Evolutionary conservation across 768 basidiomycete species (phyloP).

Genomic region (Trametes punicea): DNA sequence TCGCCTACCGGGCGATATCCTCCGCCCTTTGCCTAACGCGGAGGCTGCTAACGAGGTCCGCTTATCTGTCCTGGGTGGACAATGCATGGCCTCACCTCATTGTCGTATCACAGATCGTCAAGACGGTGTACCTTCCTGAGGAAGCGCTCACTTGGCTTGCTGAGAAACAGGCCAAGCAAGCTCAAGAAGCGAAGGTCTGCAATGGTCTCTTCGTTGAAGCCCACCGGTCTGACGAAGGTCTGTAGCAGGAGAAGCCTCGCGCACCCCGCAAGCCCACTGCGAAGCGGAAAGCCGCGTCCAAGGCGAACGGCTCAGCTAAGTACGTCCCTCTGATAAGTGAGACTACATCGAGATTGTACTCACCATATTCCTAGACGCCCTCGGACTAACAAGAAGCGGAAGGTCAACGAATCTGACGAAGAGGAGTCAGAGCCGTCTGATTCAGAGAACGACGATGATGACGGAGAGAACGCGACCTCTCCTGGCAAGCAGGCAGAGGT

Average conservation of each 20-base stretch:
- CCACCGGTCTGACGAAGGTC: constrained; percentile 6
- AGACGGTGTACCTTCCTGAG: constrained; percentile 65
- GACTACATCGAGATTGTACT: not conserved
- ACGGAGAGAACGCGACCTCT: constrained; percentile 8
- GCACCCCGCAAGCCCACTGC: constrained; percentile 46
- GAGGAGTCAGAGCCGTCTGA: constrained; percentile 26
- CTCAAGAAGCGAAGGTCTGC: constrained; percentile 28
- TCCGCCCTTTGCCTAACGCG: constrained; percentile 62
- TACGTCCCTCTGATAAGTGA: constrained; percentile 25
- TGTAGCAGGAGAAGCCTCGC: constrained; percentile 32
- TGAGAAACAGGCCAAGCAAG: constrained; percentile 35
- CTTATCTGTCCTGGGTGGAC: not conserved
- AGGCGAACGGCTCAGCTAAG: constrained; percentile 50
- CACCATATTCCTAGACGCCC: constrained; percentile 19
- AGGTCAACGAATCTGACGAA: constrained; percentile 27
- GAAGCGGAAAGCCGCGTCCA: constrained; percentile 53
- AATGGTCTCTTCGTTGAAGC: not conserved
- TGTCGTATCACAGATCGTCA: constrained; percentile 49
- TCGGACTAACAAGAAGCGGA: constrained; percentile 27
- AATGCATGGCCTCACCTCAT: not conserved
- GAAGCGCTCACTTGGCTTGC: constrained; percentile 56
- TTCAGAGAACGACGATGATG: constrained; percentile 16
- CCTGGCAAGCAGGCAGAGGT: constrained; percentile 20
- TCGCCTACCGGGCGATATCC: constrained; percentile 76
- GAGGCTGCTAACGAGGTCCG: constrained; percentile 61